Evolutionary conservation across 495 filamentous ascomycete species (phyloP).

Genomic region (Neurospora africana): DNA sequence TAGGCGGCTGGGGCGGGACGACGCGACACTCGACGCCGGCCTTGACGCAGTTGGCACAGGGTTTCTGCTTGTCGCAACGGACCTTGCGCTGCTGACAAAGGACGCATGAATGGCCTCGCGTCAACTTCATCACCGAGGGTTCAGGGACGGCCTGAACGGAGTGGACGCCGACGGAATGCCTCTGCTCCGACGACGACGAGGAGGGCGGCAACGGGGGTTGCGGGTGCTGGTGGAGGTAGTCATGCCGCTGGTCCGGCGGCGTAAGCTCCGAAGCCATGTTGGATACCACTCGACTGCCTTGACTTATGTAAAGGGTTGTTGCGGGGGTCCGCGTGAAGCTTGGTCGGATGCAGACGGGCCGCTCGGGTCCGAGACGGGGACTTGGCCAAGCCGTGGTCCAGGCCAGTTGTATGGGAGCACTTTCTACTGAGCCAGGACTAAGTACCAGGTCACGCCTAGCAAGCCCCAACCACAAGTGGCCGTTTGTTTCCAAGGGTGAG

Average conservation of each 20-base stretch:
- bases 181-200: constrained; percentile 22
- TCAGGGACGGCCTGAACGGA: constrained; percentile 12
- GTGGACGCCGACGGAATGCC: constrained; percentile 5
- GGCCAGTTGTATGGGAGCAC: neutral
- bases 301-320: neutral
- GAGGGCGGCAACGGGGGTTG: constrained; percentile 8
- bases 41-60: constrained; percentile 57
- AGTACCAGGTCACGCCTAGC: neutral
- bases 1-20: constrained; percentile 46
- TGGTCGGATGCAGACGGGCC: constrained; percentile 5
- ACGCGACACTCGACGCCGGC: constrained; percentile 49
- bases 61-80: constrained; percentile 53
- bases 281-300: neutral
- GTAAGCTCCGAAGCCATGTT: constrained; percentile 20
- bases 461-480: neutral
- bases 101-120: constrained; percentile 49
- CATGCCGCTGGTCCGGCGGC: constrained; percentile 17
- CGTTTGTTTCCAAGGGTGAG: neutral
- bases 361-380: constrained; percentile 14
- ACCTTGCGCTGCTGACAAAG: constrained; percentile 59
- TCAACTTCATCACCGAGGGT: constrained; percentile 37
- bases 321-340: neutral
- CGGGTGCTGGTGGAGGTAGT: neutral
- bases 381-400: neutral
- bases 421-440: neutral